Percentiles rank a stretch among this genome's conserved stretches.
Evolutionary conservation across 192 early-diverging fungal genomes (phyloP).

Genomic region (Gaertneriomyces semiglobifer): DNA sequence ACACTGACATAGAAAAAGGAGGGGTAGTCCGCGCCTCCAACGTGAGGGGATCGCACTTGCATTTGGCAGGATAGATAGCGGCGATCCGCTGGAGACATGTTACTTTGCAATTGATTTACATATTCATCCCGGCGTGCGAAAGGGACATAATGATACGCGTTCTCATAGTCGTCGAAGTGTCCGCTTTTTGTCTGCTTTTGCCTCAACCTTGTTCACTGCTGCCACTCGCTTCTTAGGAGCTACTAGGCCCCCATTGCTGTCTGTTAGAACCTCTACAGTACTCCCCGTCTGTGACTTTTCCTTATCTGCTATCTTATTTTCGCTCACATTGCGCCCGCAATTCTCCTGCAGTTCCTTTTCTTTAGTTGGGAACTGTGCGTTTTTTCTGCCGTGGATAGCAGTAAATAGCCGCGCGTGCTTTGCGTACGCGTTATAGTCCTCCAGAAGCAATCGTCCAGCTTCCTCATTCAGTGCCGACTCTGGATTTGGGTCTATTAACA

Average conservation of each 20-base stretch:
- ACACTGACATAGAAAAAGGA: constrained; percentile 31
- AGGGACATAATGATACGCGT: no score
- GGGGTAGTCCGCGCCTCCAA: not conserved
- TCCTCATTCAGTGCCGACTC: constrained; percentile 96
- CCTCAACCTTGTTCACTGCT: constrained; percentile 26
- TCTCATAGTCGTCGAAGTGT: constrained; percentile 30
- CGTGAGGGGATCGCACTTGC: not conserved
- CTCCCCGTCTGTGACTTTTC: not conserved
- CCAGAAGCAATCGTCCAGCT: constrained; percentile 84
- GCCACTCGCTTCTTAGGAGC: constrained; percentile 31
- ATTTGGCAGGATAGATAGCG: not conserved
- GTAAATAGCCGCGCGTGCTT: constrained; percentile 77
- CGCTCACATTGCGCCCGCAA: not conserved
- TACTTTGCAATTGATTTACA: no score
- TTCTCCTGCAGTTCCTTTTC: not conserved
- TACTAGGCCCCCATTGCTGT: constrained; percentile 8
- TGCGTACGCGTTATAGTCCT: constrained; percentile 81
- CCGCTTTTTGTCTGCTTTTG: constrained; percentile 36
- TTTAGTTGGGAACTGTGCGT: not conserved
- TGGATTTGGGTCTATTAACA: constrained; percentile 91
- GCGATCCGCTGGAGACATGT: no score
- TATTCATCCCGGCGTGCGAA: no score
- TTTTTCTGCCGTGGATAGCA: constrained; percentile 65
- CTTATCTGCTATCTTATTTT: not conserved
- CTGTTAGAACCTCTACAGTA: constrained; percentile 7